Conservation (phyloP, 2,329 filamentous ascomycete genomes). For the Aspergillus unguis region DNA sequence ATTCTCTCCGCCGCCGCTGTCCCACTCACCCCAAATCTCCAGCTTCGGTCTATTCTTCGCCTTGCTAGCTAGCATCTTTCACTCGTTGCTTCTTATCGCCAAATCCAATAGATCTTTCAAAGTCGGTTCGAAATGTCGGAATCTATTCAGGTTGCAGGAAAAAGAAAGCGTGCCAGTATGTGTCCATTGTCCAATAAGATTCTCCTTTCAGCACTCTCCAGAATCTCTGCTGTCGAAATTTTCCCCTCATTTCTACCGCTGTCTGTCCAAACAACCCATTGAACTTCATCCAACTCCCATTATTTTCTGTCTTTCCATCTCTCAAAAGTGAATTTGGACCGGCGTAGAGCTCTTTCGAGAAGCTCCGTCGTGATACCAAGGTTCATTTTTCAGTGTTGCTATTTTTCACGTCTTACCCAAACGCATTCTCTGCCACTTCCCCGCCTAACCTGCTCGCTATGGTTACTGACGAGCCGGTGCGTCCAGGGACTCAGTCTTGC, state of each 20-base stretch:
- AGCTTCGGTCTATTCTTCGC: not conserved
- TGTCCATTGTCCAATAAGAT: slow-evolving; percentile 17
- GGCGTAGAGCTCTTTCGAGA: not conserved
- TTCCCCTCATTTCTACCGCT: slow-evolving; percentile 8
- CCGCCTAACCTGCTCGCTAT: slow-evolving; percentile 3
- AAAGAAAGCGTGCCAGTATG: slow-evolving; percentile 41
- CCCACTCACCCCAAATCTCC: not conserved
- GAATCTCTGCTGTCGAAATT: slow-evolving; percentile 1
- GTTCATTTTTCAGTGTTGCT: not conserved
- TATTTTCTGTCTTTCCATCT: not conserved
- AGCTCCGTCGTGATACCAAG: not conserved
- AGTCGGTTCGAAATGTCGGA: slow-evolving; percentile 29
- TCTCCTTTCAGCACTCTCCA: not conserved
- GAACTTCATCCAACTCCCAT: not conserved
- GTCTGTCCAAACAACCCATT: not conserved
- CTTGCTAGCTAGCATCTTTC: not conserved
- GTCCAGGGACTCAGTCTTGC: slow-evolving; percentile 83
- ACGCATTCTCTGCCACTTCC: not conserved
- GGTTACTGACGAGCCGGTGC: slow-evolving; percentile 27
- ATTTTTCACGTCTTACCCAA: not conserved
- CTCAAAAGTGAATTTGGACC: not conserved
- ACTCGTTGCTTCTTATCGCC: not conserved
- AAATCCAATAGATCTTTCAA: not conserved
- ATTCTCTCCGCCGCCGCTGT: not conserved
- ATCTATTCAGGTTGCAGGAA: slow-evolving; percentile 30